A percentile compares a stretch with the other conserved stretches of the same genome.
phyloP scores from a whole-genome alignment of 176 grass and related monocot species.

The Rhipidocladum racemiflorum region DNA sequence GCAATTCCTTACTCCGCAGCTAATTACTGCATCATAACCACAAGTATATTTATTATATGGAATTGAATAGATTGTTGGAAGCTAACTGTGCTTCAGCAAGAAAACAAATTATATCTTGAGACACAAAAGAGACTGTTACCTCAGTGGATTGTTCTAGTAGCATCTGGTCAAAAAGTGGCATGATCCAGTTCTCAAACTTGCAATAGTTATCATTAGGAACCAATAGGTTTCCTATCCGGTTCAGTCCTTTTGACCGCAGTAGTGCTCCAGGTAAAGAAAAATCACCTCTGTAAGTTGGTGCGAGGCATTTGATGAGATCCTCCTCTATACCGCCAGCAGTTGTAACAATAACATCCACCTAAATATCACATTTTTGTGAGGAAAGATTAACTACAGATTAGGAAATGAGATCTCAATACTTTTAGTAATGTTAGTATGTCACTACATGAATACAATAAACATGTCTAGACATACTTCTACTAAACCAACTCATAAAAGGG shows the following conservation, averaged over 20 bases:
- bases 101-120: background rate
- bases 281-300: constrained; percentile 77
- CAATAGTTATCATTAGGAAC: constrained; percentile 98
- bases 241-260: constrained; percentile 87
- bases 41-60: background rate
- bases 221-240: constrained; percentile 88
- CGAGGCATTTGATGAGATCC: constrained; percentile 94
- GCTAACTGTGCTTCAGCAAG: background rate
- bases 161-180: constrained; percentile 85
- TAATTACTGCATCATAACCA: background rate
- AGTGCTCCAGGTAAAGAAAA: constrained; percentile 73
- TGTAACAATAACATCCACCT: constrained; percentile 97
- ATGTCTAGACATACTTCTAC: background rate
- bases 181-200: constrained; percentile 99
- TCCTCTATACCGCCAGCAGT: constrained; percentile 96
- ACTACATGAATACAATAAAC: background rate
- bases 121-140: constrained; percentile 29
- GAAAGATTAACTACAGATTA: background rate
- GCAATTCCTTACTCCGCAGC: background rate
- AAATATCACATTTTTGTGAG: background rate
- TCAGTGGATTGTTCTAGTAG: constrained; percentile 75
- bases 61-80: background rate
- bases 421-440: background rate
- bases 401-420: background rate
- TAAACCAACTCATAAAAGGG: background rate